Conservation (phyloP, 768 basidiomycete genomes). For the Boletus eberwhitei region DNA sequence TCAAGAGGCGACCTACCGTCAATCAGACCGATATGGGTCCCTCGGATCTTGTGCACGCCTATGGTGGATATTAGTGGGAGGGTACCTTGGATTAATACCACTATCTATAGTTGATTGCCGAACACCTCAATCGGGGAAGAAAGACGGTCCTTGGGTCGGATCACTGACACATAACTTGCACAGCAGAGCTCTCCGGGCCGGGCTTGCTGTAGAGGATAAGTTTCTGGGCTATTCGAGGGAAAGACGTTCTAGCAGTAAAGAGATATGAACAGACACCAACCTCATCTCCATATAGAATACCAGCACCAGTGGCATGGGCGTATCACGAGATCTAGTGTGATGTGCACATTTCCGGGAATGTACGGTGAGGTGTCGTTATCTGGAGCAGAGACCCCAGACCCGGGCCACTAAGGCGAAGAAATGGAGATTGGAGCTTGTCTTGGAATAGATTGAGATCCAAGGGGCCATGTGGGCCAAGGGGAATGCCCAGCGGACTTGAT, state of each 20-base stretch:
- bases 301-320: background rate
- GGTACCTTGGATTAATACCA: background rate
- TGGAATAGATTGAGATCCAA: slow-evolving; percentile 1
- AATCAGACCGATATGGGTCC: slow-evolving; percentile 1
- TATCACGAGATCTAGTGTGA: background rate
- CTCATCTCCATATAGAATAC: background rate
- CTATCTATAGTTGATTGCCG: background rate
- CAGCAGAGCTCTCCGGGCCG: background rate
- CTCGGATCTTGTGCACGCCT: background rate
- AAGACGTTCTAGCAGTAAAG: background rate
- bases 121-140: background rate
- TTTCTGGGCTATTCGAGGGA: background rate
- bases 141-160: background rate
- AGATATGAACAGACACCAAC: background rate
- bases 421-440: background rate
- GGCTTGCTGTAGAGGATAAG: background rate
- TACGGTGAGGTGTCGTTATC: background rate
- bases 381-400: background rate
- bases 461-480: background rate
- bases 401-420: background rate
- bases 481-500: background rate
- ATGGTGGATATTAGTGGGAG: slow-evolving; percentile 6
- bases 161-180: background rate
- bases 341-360: background rate
- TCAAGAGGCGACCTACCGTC: background rate